These are phyloP conservation scores for Ambrosia artemisiifolia DNA, from an alignment of 129 eudicot species.

Conservation along the genomic window DNA sequence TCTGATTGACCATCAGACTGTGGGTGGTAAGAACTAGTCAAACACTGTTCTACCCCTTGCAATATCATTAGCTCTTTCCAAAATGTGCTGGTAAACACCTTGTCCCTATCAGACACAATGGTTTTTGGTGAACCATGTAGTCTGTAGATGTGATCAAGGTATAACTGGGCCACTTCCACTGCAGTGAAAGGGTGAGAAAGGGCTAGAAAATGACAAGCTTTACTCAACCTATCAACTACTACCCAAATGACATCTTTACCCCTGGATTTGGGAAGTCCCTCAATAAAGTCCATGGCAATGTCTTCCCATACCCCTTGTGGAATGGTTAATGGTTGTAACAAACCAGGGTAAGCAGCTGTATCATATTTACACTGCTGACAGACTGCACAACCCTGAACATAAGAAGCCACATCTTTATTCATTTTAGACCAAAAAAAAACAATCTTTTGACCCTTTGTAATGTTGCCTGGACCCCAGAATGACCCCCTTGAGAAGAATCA, in stretches of 20 bases:
- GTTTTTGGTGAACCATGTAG: not conserved
- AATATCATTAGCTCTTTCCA: too few species aligned
- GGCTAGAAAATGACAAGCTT: not conserved
- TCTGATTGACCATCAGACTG: not conserved
- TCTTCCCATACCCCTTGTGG: not conserved
- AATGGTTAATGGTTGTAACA: slow-evolving; percentile 9
- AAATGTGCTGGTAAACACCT: not conserved
- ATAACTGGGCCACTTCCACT: not conserved
- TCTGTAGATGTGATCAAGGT: not conserved
- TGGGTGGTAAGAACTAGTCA: not conserved
- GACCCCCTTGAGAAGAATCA: slow-evolving; percentile 12
- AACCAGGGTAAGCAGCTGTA: not conserved
- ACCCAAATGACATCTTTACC: not conserved
- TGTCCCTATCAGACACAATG: not conserved
- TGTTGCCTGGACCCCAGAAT: slow-evolving; percentile 6
- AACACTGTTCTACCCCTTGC: not conserved
- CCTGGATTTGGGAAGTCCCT: not conserved
- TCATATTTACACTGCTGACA: not conserved
- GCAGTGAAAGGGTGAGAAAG: not conserved
- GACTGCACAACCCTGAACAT: not conserved
- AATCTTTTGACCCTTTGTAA: not conserved
- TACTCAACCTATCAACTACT: not conserved
- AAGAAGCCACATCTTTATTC: not conserved
- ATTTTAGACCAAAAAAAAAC: slow-evolving; percentile 2
- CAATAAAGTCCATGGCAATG: slow-evolving; percentile 22